Percentiles rank a stretch among this genome's conserved stretches.
Evolutionary conservation across 306 rosid species (phyloP).

Genomic region (Urtica urens): DNA sequence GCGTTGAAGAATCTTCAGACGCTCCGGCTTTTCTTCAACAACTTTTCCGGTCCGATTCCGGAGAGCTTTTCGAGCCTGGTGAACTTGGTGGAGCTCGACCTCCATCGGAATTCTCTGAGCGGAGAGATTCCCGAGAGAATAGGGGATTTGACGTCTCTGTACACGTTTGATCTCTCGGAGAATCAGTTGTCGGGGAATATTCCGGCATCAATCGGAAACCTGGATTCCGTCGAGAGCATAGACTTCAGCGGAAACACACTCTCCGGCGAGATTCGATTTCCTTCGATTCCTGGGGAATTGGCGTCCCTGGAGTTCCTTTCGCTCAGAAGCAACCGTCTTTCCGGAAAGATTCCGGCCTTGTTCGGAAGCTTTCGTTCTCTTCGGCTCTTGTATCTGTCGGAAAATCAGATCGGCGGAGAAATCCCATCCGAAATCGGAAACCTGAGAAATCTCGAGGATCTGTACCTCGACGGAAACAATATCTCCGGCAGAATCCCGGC

Average conservation of each 20-base stretch:
- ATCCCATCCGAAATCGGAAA: slow-evolving; percentile 50
- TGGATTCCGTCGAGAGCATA: slow-evolving; percentile 36
- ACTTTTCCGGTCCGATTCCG: slow-evolving; percentile 36
- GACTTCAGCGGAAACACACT: slow-evolving; percentile 37
- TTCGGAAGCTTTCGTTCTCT: slow-evolving; percentile 38
- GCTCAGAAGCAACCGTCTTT: slow-evolving; percentile 37
- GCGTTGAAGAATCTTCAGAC: slow-evolving; percentile 24
- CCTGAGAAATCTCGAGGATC: slow-evolving; percentile 29
- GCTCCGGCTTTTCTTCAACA: slow-evolving; percentile 34
- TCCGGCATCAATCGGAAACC: slow-evolving; percentile 38
- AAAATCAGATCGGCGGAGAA: slow-evolving; percentile 41
- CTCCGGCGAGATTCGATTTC: slow-evolving; percentile 47
- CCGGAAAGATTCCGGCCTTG: slow-evolving; percentile 33
- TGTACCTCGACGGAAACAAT: slow-evolving; percentile 36
- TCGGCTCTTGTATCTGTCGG: slow-evolving; percentile 37
- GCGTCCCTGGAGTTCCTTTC: slow-evolving; percentile 30
- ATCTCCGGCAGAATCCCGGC: slow-evolving; percentile 46
- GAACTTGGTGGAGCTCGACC: slow-evolving; percentile 34
- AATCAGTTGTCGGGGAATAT: slow-evolving; percentile 36
- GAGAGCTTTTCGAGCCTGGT: slow-evolving; percentile 34
- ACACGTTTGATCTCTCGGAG: slow-evolving; percentile 50
- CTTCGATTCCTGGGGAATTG: slow-evolving; percentile 39
- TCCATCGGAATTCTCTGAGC: slow-evolving; percentile 29
- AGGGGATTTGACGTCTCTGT: slow-evolving; percentile 32
- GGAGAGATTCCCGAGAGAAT: slow-evolving; percentile 33